Evolutionary conservation across 352 stramenopile genomes (phyloP).

Genomic region (Phytophthora citricola): DNA sequence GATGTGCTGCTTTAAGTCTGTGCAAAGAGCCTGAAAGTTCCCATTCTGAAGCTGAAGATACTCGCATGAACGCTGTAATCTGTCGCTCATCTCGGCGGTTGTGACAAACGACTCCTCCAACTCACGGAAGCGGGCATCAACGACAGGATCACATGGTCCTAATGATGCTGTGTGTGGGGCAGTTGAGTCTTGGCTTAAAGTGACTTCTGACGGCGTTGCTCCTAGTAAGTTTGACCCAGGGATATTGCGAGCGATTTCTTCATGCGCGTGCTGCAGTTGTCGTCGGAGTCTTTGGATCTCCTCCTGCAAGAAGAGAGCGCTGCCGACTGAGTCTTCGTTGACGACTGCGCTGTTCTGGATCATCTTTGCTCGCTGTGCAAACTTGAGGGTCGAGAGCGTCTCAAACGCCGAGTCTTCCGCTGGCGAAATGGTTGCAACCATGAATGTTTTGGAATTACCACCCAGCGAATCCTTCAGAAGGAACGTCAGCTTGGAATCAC

Average conservation of each 20-base stretch:
- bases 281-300: slow-evolving; percentile 68
- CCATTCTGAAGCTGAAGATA: slow-evolving; percentile 60
- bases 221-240: slow-evolving; percentile 26
- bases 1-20: slow-evolving; percentile 65
- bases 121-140: slow-evolving; percentile 59
- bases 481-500: slow-evolving; percentile 88
- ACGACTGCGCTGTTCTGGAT: slow-evolving; percentile 88
- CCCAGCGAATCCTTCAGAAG: slow-evolving; percentile 85
- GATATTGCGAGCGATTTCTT: slow-evolving; percentile 35
- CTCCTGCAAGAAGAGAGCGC: slow-evolving; percentile 67
- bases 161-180: slow-evolving; percentile 7
- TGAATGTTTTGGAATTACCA: slow-evolving; percentile 89
- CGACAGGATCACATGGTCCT: slow-evolving; percentile 38
- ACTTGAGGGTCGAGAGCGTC: slow-evolving; percentile 87
- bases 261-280: slow-evolving; percentile 64
- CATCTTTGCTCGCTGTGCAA: slow-evolving; percentile 84
- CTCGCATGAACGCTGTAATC: slow-evolving; percentile 60
- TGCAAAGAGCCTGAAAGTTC: slow-evolving; percentile 58
- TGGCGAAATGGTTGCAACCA: slow-evolving; percentile 85
- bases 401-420: slow-evolving; percentile 88
- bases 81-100: slow-evolving; percentile 66
- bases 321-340: slow-evolving; percentile 84
- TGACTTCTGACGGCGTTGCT: slow-evolving; percentile 4
- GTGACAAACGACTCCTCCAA: slow-evolving; percentile 68
- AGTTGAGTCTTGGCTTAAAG: slow-evolving; percentile 25